Percentiles rank a stretch among this genome's conserved stretches.
Evolutionary conservation across 768 basidiomycete genomes (phyloP).

Genomic region (Tylopilus plumbeoviolaceoides): DNA sequence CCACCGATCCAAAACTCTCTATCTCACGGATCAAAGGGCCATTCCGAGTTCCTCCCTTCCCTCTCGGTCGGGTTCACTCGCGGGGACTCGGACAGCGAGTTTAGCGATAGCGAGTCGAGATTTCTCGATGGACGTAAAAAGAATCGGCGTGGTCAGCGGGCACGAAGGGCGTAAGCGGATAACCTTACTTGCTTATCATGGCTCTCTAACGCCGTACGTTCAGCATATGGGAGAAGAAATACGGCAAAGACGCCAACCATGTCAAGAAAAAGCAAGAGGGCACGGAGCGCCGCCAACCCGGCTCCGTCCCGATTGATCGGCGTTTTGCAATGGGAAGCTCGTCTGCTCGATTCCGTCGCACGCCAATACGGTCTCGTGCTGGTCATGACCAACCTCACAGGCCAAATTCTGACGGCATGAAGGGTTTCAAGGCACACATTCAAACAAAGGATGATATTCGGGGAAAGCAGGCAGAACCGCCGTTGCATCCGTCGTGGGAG

Average conservation of each 20-base stretch:
- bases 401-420: neutral
- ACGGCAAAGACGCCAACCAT: conserved; percentile 87
- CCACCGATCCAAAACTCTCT: conserved; percentile 18
- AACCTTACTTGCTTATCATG: neutral
- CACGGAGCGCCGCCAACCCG: conserved; percentile 12
- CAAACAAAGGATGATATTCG: neutral
- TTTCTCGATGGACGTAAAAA: conserved; percentile 59
- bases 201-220: conserved; percentile 1
- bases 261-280: conserved; percentile 55
- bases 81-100: conserved; percentile 77
- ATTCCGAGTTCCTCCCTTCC: conserved; percentile 81
- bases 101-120: conserved; percentile 59
- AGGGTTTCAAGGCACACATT: neutral
- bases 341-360: neutral
- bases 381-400: neutral
- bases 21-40: conserved; percentile 16
- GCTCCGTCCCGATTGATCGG: conserved; percentile 14
- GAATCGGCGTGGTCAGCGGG: conserved; percentile 90
- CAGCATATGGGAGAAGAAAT: conserved; percentile 99
- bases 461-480: conserved; percentile 21
- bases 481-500: conserved; percentile 94
- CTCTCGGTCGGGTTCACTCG: conserved; percentile 81
- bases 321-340: conserved; percentile 13
- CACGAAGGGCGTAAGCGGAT: conserved; percentile 82
- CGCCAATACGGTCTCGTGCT: neutral